These are phyloP conservation scores for Mycena rosella DNA, from an alignment of 768 basidiomycete genomes.

Conservation along the genomic window DNA sequence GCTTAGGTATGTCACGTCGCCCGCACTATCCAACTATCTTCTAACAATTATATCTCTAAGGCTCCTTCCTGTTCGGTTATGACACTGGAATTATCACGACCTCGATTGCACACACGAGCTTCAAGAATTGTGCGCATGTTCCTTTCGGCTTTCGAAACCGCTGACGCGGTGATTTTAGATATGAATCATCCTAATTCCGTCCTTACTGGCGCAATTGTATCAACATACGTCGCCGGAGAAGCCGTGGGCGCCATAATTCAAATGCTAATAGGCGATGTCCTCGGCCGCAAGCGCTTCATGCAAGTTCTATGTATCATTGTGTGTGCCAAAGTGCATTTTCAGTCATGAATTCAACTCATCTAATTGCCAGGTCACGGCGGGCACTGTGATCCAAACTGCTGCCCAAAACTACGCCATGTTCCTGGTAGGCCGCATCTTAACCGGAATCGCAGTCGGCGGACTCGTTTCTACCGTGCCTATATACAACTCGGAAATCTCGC, in stretches of 20 bases:
- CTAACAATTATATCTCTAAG: not conserved
- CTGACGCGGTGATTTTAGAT: not conserved
- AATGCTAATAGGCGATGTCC: not conserved
- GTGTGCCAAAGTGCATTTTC: not conserved
- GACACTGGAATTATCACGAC: slow-evolving; percentile 1
- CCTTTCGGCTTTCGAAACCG: not conserved
- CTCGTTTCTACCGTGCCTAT: not conserved
- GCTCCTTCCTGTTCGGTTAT: slow-evolving; percentile 1
- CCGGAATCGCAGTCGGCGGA: not conserved
- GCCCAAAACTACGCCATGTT: not conserved
- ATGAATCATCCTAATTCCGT: not conserved
- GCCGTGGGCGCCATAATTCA: not conserved
- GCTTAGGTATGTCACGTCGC: not conserved
- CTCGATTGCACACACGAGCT: not conserved
- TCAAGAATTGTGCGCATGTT: not conserved
- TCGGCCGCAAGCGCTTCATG: not conserved
- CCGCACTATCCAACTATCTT: not conserved
- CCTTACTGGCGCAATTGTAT: not conserved
- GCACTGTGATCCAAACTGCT: not conserved
- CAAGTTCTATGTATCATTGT: not conserved
- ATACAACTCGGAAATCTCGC: not conserved
- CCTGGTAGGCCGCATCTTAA: not conserved
- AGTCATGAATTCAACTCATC: not conserved
- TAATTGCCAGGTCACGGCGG: not conserved
- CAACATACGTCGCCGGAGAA: not conserved